phyloP scores from a whole-genome alignment of 2,329 filamentous ascomycete genomes.

The Trichoderma cornu-damae region DNA sequence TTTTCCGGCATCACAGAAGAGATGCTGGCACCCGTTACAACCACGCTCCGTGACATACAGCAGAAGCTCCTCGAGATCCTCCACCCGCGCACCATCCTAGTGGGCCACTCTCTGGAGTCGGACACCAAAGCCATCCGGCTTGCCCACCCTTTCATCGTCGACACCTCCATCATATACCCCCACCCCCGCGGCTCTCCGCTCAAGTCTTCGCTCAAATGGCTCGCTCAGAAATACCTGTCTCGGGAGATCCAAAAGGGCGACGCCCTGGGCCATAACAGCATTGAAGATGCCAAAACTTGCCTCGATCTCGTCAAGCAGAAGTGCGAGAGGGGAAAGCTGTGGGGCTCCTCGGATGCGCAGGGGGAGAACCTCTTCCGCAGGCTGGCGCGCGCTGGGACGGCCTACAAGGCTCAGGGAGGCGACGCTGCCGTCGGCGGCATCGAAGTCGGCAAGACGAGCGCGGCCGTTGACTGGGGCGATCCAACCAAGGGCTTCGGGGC shows the following conservation, averaged over 20 bases:
- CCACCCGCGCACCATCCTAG: conserved; percentile 64
- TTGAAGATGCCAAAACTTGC: conserved; percentile 87
- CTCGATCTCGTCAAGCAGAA: conserved; percentile 93
- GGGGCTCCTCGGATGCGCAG: conserved; percentile 73
- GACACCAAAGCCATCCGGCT: conserved; percentile 80
- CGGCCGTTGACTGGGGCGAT: conserved; percentile 86
- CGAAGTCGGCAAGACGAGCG: conserved; percentile 58
- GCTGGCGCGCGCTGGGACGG: conserved; percentile 58
- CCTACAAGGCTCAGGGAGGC: conserved; percentile 58
- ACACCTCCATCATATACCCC: conserved; percentile 84
- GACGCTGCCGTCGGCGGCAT: conserved; percentile 51
- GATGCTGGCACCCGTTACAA: conserved; percentile 78
- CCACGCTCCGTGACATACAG: conserved; percentile 79
- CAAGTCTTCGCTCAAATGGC: conserved; percentile 85
- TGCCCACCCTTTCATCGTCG: conserved; percentile 87
- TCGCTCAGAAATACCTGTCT: conserved; percentile 77
- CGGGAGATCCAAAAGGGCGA: conserved; percentile 85
- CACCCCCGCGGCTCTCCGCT: conserved; percentile 85
- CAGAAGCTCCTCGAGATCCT: conserved; percentile 66
- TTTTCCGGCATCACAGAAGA: conserved; percentile 89
- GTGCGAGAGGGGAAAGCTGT: conserved; percentile 83
- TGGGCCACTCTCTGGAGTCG: conserved; percentile 78
- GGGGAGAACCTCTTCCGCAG: conserved; percentile 88
- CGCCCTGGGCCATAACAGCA: conserved; percentile 73
- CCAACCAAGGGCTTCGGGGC: conserved; percentile 55